These are phyloP conservation scores for Neofusicoccum cordaticola DNA, from an alignment of 2,329 filamentous ascomycete species.

Conservation along the genomic window DNA sequence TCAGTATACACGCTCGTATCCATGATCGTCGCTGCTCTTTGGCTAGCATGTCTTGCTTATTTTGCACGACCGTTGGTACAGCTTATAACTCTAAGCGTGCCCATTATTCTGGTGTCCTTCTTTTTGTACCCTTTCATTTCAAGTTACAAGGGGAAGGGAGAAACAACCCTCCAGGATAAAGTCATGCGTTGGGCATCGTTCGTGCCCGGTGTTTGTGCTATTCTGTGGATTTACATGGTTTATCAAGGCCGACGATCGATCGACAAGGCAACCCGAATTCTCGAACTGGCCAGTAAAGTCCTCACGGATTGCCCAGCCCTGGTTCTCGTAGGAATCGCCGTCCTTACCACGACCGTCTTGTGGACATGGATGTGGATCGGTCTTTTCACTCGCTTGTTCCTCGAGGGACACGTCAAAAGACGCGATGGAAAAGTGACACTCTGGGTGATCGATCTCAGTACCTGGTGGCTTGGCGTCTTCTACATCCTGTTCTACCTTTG, in stretches of 20 bases:
- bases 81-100: slow-evolving; percentile 77
- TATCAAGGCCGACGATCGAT: slow-evolving; percentile 77
- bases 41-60: slow-evolving; percentile 83
- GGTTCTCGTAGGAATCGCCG: slow-evolving; percentile 76
- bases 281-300: slow-evolving; percentile 90
- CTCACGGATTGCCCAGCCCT: slow-evolving; percentile 80
- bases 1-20: slow-evolving; percentile 90
- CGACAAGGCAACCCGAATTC: slow-evolving; percentile 77
- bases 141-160: slow-evolving; percentile 73
- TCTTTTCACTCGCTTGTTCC: slow-evolving; percentile 94
- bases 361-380: slow-evolving; percentile 97
- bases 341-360: slow-evolving; percentile 69
- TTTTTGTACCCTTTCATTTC: slow-evolving; percentile 87
- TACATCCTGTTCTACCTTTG: slow-evolving; percentile 95
- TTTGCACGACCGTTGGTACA: slow-evolving; percentile 84
- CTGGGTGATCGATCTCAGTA: slow-evolving; percentile 83
- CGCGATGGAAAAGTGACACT: slow-evolving; percentile 45
- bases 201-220: slow-evolving; percentile 68
- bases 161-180: slow-evolving; percentile 77
- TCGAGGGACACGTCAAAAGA: slow-evolving; percentile 76
- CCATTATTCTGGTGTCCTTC: slow-evolving; percentile 82
- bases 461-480: slow-evolving; percentile 91
- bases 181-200: slow-evolving; percentile 85
- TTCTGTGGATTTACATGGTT: slow-evolving; percentile 81
- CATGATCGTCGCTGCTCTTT: slow-evolving; percentile 80